Conservation (phyloP, 345 rosid species). For the Rhodamnia argentea region DNA sequence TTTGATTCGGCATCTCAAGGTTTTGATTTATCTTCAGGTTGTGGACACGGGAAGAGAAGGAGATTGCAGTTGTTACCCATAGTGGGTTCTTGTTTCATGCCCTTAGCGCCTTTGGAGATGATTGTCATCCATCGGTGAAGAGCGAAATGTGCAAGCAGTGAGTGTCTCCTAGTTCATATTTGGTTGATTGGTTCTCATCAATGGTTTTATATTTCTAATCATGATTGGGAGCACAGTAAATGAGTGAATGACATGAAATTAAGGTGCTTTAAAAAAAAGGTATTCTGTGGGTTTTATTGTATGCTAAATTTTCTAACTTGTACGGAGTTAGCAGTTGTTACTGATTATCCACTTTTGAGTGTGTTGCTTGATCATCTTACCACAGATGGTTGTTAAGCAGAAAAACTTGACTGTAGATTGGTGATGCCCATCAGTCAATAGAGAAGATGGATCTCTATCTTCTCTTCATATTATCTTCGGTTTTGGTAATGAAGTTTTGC, state of each 20-base stretch:
- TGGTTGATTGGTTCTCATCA: neutral
- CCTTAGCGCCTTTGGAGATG: slow-evolving; percentile 30
- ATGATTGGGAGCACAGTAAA: neutral
- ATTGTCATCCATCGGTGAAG: slow-evolving; percentile 8
- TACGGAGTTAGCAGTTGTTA: neutral
- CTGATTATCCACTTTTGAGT: neutral
- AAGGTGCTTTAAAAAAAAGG: neutral
- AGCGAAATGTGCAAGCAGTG: slow-evolving; percentile 24
- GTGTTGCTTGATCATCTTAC: neutral
- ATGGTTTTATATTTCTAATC: neutral
- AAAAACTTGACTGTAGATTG: neutral
- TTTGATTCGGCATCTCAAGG: neutral
- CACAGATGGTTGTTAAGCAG: neutral
- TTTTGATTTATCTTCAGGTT: slow-evolving; percentile 24
- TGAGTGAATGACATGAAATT: neutral
- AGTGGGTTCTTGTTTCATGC: slow-evolving; percentile 54
- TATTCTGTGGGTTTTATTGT: neutral
- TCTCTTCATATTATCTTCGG: neutral
- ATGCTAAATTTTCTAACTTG: neutral
- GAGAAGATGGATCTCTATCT: neutral
- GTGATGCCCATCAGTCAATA: neutral
- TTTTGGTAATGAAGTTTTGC: neutral
- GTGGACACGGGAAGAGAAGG: slow-evolving; percentile 69
- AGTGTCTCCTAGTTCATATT: neutral
- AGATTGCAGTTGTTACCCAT: slow-evolving; percentile 74